phyloP scores from a whole-genome alignment of 345 rosid genomes.

The Brassica carinata region DNA sequence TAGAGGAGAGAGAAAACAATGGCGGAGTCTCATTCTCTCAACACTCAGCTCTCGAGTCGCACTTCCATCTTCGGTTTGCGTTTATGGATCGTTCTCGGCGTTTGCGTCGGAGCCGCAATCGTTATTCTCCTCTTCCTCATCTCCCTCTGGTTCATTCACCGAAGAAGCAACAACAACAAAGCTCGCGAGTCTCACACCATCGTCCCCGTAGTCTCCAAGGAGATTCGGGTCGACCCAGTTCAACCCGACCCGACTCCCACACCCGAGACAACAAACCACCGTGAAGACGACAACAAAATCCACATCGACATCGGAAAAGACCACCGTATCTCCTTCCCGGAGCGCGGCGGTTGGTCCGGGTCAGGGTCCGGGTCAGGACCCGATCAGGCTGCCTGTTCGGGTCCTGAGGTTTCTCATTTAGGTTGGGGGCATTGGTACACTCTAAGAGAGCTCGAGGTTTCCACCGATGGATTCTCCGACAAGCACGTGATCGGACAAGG shows the following conservation, averaged over 20 bases:
- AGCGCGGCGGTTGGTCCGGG: slow-evolving; percentile 57
- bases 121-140: slow-evolving; percentile 78
- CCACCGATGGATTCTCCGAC: slow-evolving; percentile 70
- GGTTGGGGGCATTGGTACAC: slow-evolving; percentile 99
- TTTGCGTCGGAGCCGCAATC: slow-evolving; percentile 81
- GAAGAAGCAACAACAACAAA: slow-evolving; percentile 50
- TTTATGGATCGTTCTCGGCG: slow-evolving; percentile 81
- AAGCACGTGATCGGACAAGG: slow-evolving; percentile 96
- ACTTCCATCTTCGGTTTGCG: slow-evolving; percentile 74
- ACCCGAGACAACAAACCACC: slow-evolving; percentile 45
- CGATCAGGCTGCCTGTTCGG: slow-evolving; percentile 51
- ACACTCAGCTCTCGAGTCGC: slow-evolving; percentile 63
- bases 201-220: slow-evolving; percentile 75
- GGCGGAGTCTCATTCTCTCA: slow-evolving; percentile 70
- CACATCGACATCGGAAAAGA: slow-evolving; percentile 89
- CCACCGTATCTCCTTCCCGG: slow-evolving; percentile 79
- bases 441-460: slow-evolving; percentile 82
- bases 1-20: slow-evolving; percentile 30
- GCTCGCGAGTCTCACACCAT: slow-evolving; percentile 40
- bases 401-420: slow-evolving; percentile 92
- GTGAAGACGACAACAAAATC: slow-evolving; percentile 58
- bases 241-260: slow-evolving; percentile 49
- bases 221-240: slow-evolving; percentile 65
- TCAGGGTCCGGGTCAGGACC: slow-evolving; percentile 61
- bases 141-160: slow-evolving; percentile 84